A percentile compares a stretch with the other conserved stretches of the same genome.
Evolutionary conservation across 2,329 filamentous ascomycete species (phyloP).

Genomic region (Capronia americana): DNA sequence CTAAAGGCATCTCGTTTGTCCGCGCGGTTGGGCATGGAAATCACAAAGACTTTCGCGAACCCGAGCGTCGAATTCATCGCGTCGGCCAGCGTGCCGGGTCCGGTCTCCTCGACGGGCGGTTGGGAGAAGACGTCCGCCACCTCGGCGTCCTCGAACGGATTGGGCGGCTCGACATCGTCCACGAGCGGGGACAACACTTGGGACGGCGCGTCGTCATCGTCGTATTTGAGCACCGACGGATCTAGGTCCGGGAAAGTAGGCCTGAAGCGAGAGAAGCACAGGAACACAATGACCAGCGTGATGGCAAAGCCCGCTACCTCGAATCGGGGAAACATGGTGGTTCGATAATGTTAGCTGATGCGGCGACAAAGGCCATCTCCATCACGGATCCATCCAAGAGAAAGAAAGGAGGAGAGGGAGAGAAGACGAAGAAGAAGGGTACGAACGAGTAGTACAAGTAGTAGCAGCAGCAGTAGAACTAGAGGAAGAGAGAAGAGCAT

Average conservation of each 20-base stretch:
- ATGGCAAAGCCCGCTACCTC: conserved; percentile 12
- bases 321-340: conserved; percentile 17
- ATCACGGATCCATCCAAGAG: background rate
- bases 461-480: no score
- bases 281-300: conserved; percentile 3
- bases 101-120: background rate
- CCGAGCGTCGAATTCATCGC: conserved; percentile 34
- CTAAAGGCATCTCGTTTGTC: conserved; percentile 59
- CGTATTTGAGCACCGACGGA: background rate
- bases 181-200: background rate
- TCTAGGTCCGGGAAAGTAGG: conserved; percentile 8
- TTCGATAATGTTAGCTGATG: background rate
- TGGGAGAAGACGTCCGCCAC: background rate
- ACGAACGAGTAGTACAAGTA: no score
- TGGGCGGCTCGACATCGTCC: conserved; percentile 6
- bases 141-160: conserved; percentile 4
- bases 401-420: background rate
- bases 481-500: background rate
- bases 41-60: conserved; percentile 52
- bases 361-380: background rate
- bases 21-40: conserved; percentile 55
- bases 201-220: background rate
- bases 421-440: no score
- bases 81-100: background rate
- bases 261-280: conserved; percentile 4